Evolutionary conservation across 768 basidiomycete genomes (phyloP).

Genomic region (Cystobasidium tubakii): DNA sequence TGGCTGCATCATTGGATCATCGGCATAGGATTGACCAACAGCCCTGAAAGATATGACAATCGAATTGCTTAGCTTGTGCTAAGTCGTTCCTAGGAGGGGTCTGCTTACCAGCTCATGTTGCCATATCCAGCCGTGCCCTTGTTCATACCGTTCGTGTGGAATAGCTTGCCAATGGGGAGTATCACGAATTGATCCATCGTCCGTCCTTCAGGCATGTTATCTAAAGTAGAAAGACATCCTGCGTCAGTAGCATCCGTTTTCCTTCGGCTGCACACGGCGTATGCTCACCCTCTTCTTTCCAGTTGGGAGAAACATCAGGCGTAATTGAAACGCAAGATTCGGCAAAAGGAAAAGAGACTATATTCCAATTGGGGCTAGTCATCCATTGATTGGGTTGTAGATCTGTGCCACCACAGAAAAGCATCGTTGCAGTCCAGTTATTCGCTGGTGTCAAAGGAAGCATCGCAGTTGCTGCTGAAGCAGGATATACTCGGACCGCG

Average conservation of each 20-base stretch:
- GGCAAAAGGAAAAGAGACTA: slow-evolving; percentile 56
- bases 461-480: slow-evolving; percentile 84
- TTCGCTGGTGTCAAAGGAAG: slow-evolving; percentile 86
- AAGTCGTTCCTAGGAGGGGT: too few species aligned
- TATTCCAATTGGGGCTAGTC: slow-evolving; percentile 29
- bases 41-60: too few species aligned
- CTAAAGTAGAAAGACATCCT: slow-evolving; percentile 47
- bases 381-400: slow-evolving; percentile 63
- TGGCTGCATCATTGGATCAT: slow-evolving; percentile 71
- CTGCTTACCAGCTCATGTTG: slow-evolving; percentile 60
- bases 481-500: slow-evolving; percentile 79
- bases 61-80: too few species aligned
- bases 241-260: too few species aligned
- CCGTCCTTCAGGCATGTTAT: slow-evolving; percentile 63
- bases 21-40: slow-evolving; percentile 57
- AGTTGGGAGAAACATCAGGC: slow-evolving; percentile 66
- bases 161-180: slow-evolving; percentile 64
- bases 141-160: slow-evolving; percentile 63
- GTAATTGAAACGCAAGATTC: slow-evolving; percentile 74
- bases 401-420: slow-evolving; percentile 86
- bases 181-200: slow-evolving; percentile 66
- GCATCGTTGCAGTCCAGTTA: slow-evolving; percentile 73
- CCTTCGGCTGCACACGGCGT: background rate
- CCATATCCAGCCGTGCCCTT: slow-evolving; percentile 63
- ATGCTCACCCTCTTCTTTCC: slow-evolving; percentile 55